Conservation (phyloP, 1,139 yeast species). For the Candida tunisiensis region DNA sequence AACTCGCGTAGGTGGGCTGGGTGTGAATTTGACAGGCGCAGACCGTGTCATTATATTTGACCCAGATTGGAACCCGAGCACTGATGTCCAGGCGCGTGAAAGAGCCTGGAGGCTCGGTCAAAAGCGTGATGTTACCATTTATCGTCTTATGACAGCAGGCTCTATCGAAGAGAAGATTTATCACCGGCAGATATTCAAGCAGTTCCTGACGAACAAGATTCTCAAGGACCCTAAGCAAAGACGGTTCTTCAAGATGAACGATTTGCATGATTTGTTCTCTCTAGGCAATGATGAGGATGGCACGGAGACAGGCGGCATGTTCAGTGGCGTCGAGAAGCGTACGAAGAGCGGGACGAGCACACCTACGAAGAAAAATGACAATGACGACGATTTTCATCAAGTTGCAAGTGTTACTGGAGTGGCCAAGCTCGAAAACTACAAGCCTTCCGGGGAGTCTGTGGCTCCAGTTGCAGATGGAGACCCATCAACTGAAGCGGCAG, state of each 20-base stretch:
- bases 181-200: constrained; percentile 92
- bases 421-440: constrained; percentile 32
- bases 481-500: constrained; percentile 12
- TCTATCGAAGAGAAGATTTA: constrained; percentile 93
- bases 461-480: constrained; percentile 23
- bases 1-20: constrained; percentile 91
- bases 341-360: constrained; percentile 16
- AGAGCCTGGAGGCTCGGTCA: constrained; percentile 97
- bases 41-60: constrained; percentile 87
- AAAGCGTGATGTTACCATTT: constrained; percentile 82
- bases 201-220: constrained; percentile 82
- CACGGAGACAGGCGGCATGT: constrained; percentile 44
- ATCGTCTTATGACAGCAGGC: constrained; percentile 85
- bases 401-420: constrained; percentile 7
- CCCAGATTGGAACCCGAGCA: constrained; percentile 98
- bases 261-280: constrained; percentile 75
- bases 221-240: constrained; percentile 91
- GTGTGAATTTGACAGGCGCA: constrained; percentile 90
- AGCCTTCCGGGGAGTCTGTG: no score
- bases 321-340: constrained; percentile 17
- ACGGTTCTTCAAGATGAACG: constrained; percentile 82
- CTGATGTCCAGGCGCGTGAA: constrained; percentile 93
- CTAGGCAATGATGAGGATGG: constrained; percentile 59
- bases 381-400: constrained; percentile 25
- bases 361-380: constrained; percentile 22